These are phyloP conservation scores for Kalanchoe fedtschenkoi DNA, from an alignment of 164 flowering plant species.

Conservation along the genomic window DNA sequence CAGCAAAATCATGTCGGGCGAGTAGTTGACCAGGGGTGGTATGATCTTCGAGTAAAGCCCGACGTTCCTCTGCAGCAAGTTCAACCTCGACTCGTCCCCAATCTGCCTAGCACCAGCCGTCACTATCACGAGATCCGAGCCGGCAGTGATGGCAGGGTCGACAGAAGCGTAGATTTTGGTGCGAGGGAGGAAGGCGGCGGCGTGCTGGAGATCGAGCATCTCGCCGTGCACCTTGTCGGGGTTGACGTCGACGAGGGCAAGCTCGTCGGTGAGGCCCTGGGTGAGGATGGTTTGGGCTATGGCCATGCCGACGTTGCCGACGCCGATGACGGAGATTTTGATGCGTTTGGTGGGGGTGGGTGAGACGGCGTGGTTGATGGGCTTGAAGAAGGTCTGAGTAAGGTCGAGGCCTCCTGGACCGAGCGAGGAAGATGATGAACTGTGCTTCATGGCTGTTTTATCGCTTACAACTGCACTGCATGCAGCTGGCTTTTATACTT, in stretches of 20 bases:
- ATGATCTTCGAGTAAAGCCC: constrained; percentile 30
- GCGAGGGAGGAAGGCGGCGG: constrained; percentile 77
- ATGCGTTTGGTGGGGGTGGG: constrained; percentile 41
- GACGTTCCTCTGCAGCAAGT: constrained; percentile 59
- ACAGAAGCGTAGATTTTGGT: constrained; percentile 49
- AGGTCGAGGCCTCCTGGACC: constrained; percentile 57
- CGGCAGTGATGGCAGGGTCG: constrained; percentile 47
- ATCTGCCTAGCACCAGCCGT: constrained; percentile 77
- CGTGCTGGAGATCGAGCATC: constrained; percentile 77
- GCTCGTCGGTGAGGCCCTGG: constrained; percentile 69
- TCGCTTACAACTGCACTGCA: too few species aligned
- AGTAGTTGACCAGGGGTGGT: constrained; percentile 36
- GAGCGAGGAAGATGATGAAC: constrained; percentile 27
- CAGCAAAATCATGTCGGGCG: constrained; percentile 37
- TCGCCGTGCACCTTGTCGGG: constrained; percentile 76
- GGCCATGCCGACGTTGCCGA: constrained; percentile 86
- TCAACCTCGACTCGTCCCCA: constrained; percentile 57
- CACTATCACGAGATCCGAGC: constrained; percentile 65
- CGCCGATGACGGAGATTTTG: constrained; percentile 70
- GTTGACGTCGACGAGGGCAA: constrained; percentile 64
- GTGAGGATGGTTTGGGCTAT: constrained; percentile 83
- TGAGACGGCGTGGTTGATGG: constrained; percentile 28
- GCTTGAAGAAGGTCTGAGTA: constrained; percentile 42
- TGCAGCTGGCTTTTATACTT: too few species aligned
- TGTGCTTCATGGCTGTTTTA: constrained; percentile 29